Conservation (phyloP, 495 filamentous ascomycete genomes). For the Opeltia flavorubescens region DNA sequence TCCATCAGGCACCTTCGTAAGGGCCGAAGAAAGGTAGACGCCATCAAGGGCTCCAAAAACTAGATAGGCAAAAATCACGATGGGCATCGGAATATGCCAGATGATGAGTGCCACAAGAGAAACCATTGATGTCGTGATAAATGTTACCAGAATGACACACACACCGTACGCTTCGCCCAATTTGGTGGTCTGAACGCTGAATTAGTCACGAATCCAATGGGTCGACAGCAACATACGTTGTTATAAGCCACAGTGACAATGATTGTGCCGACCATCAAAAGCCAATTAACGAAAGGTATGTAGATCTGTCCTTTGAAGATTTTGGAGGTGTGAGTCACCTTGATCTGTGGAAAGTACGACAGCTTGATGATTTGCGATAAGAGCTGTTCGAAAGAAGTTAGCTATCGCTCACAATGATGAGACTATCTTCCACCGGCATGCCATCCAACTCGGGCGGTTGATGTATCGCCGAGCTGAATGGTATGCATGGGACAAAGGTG, state of each 20-base stretch:
- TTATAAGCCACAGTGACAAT: constrained; percentile 58
- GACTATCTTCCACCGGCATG: no score
- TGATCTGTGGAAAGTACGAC: constrained; percentile 62
- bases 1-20: constrained; percentile 56
- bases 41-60: constrained; percentile 48
- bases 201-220: not conserved
- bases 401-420: no score
- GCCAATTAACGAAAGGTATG: constrained; percentile 57
- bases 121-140: constrained; percentile 59
- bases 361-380: constrained; percentile 60
- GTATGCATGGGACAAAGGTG: not conserved
- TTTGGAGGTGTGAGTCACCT: constrained; percentile 49
- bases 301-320: constrained; percentile 59
- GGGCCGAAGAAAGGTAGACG: constrained; percentile 48
- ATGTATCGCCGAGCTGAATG: no score
- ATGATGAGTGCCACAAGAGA: constrained; percentile 52
- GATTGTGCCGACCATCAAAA: constrained; percentile 62
- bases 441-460: no score
- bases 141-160: constrained; percentile 62
- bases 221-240: constrained; percentile 33
- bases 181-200: constrained; percentile 25
- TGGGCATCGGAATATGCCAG: constrained; percentile 42
- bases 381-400: constrained; percentile 26
- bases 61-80: constrained; percentile 48
- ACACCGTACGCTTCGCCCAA: constrained; percentile 42